Base-by-base conservation (phyloP, 371 early-diverging fungal species). In the Mortierella polycephala region DNA sequence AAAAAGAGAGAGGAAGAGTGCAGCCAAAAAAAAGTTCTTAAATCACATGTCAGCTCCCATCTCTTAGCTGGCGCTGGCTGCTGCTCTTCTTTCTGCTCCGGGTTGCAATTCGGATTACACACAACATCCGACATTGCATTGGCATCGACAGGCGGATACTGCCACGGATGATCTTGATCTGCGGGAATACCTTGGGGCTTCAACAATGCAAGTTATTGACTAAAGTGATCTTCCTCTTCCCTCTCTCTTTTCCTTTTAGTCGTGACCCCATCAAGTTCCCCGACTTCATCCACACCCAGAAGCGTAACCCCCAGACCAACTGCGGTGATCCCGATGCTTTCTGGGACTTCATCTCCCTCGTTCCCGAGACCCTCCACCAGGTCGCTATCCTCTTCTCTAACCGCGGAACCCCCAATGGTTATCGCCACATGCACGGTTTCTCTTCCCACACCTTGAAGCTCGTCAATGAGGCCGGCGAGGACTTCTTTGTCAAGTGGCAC, bases 401-500 rank as follows among this genome's bases (percentile, higher is more conserved):
- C 84, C 86, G 91, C 59, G 90, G 89, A 18, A 87, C 84, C 20
- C 90, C 90, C 59, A 80, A 88, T 71, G 88, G 87, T 12, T 90
- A 72, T 75, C 86, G 90, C 51, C 88, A 87, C 74, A 87, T 90
- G 89, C 82, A 90, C 80, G 90, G 90, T 21, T 90, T 82, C 83
- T 82, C 82, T 49, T 85, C 85, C 69, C 90, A 90, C 69, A 84
- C 91, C 57, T 84, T 89, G 67, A 87, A 87, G 76, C 82, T 91
- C 53, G 90, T 92, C 62, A 83, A 88, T 63, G 83, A 67, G 53
- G 79, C 88, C 20, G 91, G 91, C 58, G 82, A 86, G 62, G 71
- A 68, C 70, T 60, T 71, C 57, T 91, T 85, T 63, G 90, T 88
- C 84, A 92, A 92, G 84, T 92, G 87, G 86, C 93, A 92, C 85